These are phyloP conservation scores for Platismatia glauca DNA, from an alignment of 495 filamentous ascomycete genomes.

Conservation along the genomic window DNA sequence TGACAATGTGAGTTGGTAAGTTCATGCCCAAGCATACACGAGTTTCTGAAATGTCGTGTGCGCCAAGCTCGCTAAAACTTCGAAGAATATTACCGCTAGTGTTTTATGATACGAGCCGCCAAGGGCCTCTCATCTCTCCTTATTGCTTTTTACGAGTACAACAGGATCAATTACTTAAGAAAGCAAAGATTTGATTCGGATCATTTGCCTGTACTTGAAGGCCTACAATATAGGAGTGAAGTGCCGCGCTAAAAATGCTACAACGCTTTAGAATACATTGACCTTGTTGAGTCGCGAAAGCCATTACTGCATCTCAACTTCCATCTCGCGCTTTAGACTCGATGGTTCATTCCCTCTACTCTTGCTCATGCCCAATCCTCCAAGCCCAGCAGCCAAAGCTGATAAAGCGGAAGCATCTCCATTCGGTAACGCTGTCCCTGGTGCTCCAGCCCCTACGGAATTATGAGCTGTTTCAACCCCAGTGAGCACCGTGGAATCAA, in stretches of 20 bases:
- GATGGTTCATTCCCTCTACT: conserved; percentile 23
- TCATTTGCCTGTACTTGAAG: neutral
- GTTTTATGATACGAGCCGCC: neutral
- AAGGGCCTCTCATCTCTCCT: neutral
- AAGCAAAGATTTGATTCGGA: neutral
- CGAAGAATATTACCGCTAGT: conserved; percentile 11
- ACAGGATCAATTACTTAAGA: neutral
- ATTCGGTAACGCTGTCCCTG: conserved; percentile 24
- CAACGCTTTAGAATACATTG: neutral
- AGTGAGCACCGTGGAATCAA: conserved; percentile 33
- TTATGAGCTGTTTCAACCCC: conserved; percentile 41
- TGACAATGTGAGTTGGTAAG: conserved; percentile 1
- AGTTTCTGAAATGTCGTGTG: conserved; percentile 17
- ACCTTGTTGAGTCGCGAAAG: neutral
- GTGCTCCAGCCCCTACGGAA: conserved; percentile 25
- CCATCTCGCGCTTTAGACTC: conserved; percentile 31
- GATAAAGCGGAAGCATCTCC: conserved; percentile 30
- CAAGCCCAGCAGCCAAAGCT: conserved; percentile 36
- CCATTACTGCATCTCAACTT: conserved; percentile 42
- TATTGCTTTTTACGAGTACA: neutral
- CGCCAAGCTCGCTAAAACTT: conserved; percentile 19
- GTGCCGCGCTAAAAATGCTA: conserved; percentile 7
- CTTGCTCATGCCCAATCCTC: conserved; percentile 33
- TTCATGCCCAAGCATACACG: conserved; percentile 5
- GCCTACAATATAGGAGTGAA: neutral